phyloP scores from a whole-genome alignment of 371 early-diverging fungal genomes.

The Mucor sp. region DNA sequence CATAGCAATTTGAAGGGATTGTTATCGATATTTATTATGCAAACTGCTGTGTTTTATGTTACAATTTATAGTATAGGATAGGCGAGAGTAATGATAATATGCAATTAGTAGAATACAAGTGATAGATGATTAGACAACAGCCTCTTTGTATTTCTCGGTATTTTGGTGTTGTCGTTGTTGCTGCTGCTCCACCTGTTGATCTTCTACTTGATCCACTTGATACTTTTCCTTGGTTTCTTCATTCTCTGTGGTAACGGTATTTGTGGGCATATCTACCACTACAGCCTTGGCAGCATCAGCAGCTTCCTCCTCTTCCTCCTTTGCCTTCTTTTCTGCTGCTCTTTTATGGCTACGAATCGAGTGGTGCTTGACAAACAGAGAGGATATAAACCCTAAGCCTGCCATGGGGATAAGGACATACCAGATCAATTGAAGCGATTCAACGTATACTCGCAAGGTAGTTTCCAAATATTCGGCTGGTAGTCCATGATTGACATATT shows the following conservation, averaged over 20 bases:
- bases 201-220: background rate
- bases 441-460: constrained; percentile 28
- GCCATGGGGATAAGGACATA: constrained; percentile 40
- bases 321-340: background rate
- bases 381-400: constrained; percentile 29
- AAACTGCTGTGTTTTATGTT: background rate
- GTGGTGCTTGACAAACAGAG: constrained; percentile 24
- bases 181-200: background rate
- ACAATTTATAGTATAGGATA: background rate
- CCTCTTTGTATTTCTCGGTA: background rate
- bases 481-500: constrained; percentile 41
- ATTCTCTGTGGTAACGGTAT: background rate
- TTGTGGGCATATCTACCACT: background rate
- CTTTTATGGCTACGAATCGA: constrained; percentile 11
- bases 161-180: background rate
- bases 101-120: background rate
- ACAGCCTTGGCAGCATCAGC: background rate
- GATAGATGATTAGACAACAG: background rate
- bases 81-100: background rate
- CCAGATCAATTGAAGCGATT: constrained; percentile 37
- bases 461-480: constrained; percentile 31
- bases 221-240: background rate
- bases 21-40: background rate
- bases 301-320: background rate
- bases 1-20: too few species aligned